A percentile compares a stretch with the other conserved stretches of the same genome.
phyloP scores from a whole-genome alignment of 176 grass and related monocot genomes.

The Musa beccarii region DNA sequence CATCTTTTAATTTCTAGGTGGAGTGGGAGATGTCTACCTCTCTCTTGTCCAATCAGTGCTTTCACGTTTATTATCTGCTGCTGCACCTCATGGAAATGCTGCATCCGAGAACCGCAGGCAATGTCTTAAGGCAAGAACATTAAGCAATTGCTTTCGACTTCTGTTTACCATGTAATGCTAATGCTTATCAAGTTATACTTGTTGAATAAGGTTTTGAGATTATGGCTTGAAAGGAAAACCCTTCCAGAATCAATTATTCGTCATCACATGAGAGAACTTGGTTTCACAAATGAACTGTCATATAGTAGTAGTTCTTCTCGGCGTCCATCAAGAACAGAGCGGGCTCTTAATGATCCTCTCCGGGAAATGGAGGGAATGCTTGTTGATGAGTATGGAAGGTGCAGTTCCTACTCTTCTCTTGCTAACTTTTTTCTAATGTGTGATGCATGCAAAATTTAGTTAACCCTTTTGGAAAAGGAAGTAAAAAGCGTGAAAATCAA shows the following conservation, averaged over 20 bases:
- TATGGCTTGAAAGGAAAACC: conserved; percentile 94
- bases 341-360: conserved; percentile 88
- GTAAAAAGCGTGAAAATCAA: neutral
- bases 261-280: conserved; percentile 81
- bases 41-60: conserved; percentile 91
- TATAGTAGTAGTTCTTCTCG: conserved; percentile 55
- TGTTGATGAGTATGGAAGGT: conserved; percentile 99
- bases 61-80: conserved; percentile 61
- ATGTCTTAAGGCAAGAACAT: conserved; percentile 77
- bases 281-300: conserved; percentile 65
- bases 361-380: conserved; percentile 88
- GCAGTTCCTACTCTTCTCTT: conserved; percentile 12
- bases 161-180: conserved; percentile 3
- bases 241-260: conserved; percentile 79
- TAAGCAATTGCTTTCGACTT: neutral
- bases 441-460: conserved; percentile 17
- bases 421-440: neutral
- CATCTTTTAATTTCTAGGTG: conserved; percentile 58
- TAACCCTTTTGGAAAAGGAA: conserved; percentile 7
- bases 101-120: conserved; percentile 92
- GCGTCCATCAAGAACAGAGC: conserved; percentile 60
- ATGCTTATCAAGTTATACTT: conserved; percentile 12
- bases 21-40: conserved; percentile 60
- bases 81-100: conserved; percentile 81
- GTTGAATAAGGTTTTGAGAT: conserved; percentile 68